Percentiles rank a stretch among this genome's conserved stretches.
These are phyloP conservation scores for Collybiopsis confluens DNA, from an alignment of 768 basidiomycete genomes.

Conservation along the genomic window DNA sequence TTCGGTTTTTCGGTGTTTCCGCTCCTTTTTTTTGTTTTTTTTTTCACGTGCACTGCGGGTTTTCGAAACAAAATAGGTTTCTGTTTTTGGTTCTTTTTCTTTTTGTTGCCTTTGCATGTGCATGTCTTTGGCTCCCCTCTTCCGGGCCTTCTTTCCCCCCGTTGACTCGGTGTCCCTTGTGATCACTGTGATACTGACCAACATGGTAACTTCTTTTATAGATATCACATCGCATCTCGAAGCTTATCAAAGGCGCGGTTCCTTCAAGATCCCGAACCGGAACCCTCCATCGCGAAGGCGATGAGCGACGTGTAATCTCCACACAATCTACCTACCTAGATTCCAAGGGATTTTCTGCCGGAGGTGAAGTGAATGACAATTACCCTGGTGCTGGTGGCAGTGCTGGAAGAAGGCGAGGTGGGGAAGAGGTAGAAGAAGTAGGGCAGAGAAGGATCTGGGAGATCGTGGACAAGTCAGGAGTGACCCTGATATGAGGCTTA, in stretches of 20 bases:
- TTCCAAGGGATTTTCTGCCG: background rate
- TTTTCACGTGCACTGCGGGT: too few species aligned
- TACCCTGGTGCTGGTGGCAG: background rate
- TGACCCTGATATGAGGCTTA: background rate
- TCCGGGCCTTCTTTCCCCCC: too few species aligned
- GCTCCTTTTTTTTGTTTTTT: background rate
- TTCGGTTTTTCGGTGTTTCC: background rate
- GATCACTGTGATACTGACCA: background rate
- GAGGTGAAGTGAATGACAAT: background rate
- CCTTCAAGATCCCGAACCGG: background rate
- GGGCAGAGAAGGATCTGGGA: background rate
- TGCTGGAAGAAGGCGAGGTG: background rate
- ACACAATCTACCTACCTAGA: background rate
- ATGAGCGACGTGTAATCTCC: background rate
- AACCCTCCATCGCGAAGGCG: background rate
- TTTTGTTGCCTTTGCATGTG: too few species aligned
- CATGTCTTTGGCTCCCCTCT: too few species aligned
- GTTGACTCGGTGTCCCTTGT: too few species aligned
- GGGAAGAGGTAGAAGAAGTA: background rate
- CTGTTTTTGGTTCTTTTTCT: too few species aligned
- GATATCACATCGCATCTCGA: background rate
- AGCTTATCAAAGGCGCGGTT: background rate
- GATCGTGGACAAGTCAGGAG: constrained; percentile 2
- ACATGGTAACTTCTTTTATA: background rate
- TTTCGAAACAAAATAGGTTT: too few species aligned